Evolutionary conservation across 257 asterid genomes (phyloP).

Genomic region (Knoxia roxburghii): DNA sequence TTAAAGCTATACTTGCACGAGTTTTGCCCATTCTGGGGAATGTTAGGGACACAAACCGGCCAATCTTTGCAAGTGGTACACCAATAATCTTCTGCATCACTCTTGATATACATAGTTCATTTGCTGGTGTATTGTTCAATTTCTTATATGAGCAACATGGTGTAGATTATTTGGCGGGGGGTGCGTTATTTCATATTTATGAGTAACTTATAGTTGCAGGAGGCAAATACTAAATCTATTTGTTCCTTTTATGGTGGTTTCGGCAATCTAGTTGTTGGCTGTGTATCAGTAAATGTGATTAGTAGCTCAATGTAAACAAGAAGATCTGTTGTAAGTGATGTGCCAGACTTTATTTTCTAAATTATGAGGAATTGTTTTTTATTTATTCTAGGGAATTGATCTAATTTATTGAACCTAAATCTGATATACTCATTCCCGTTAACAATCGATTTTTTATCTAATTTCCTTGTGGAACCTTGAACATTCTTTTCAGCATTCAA

Average conservation of each 20-base stretch:
- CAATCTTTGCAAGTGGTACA: conserved; percentile 90
- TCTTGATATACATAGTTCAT: not conserved
- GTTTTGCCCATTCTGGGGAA: conserved; percentile 93
- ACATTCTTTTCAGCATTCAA: conserved; percentile 66
- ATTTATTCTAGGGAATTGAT: not conserved
- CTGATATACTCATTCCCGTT: not conserved
- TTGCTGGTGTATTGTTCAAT: conserved; percentile 10
- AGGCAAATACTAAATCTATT: not conserved
- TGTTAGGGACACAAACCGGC: conserved; percentile 74
- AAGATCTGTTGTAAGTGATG: no score
- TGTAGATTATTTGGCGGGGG: not conserved
- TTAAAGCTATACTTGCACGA: conserved; percentile 82
- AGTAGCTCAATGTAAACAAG: not conserved
- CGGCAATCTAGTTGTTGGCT: not conserved
- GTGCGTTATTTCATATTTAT: no score
- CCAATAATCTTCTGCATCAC: conserved; percentile 15
- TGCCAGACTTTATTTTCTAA: no score
- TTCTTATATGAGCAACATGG: conserved; percentile 2
- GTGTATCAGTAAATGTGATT: no score
- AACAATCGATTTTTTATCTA: not conserved
- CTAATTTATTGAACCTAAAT: not conserved
- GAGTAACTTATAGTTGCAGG: not conserved
- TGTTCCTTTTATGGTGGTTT: not conserved
- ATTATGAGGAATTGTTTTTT: not conserved
- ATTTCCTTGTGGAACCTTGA: conserved; percentile 4